Conservation (phyloP, 1,139 yeast genomes). For the Schwanniomyces etchellsii region DNA sequence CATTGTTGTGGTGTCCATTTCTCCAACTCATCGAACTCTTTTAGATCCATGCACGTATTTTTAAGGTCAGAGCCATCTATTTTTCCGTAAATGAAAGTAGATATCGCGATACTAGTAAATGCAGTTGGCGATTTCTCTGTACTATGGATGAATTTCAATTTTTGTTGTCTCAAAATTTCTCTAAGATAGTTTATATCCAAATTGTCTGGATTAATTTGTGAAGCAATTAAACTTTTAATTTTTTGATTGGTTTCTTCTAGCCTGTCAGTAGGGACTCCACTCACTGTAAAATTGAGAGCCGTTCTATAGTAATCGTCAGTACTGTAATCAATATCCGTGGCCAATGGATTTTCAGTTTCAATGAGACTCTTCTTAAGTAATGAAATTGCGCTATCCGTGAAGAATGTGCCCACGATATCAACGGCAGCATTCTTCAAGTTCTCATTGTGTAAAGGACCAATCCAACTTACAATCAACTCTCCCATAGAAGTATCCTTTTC, state of each 20-base stretch:
- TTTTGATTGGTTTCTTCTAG: constrained; percentile 48
- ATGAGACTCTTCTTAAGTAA: constrained; percentile 63
- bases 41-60: constrained; percentile 47
- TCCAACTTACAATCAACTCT: constrained; percentile 70
- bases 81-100: constrained; percentile 77
- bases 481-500: constrained; percentile 86
- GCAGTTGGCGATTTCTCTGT: constrained; percentile 63
- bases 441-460: constrained; percentile 67
- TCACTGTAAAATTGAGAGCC: constrained; percentile 51
- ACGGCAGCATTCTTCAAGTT: constrained; percentile 57
- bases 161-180: constrained; percentile 63
- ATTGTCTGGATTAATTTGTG: constrained; percentile 41
- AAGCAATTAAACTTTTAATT: constrained; percentile 44
- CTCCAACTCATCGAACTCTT: constrained; percentile 54
- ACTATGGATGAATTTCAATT: constrained; percentile 54
- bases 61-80: constrained; percentile 53
- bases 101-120: constrained; percentile 63
- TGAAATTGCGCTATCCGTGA: constrained; percentile 72
- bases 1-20: constrained; percentile 67
- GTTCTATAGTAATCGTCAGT: constrained; percentile 67
- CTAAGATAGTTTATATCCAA: constrained; percentile 63
- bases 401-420: constrained; percentile 67
- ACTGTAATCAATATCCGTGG: constrained; percentile 63
- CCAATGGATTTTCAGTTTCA: constrained; percentile 78
- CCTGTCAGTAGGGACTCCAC: constrained; percentile 73